Evolutionary conservation across 805 yeast species (phyloP), one percentile per base, ranked within the genome.

Genomic region (Pichia eremophila): DNA sequence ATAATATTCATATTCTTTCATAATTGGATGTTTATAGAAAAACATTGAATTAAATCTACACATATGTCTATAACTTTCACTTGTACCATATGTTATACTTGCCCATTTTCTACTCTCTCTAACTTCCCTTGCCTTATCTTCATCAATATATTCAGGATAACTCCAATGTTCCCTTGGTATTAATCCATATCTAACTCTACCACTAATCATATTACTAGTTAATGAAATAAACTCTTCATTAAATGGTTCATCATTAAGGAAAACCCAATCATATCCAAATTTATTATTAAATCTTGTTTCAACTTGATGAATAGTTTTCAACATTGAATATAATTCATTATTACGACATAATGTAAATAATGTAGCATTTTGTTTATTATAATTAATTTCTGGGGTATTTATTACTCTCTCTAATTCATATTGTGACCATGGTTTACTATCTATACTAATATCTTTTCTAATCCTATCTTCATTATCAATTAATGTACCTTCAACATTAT

Each of bases 61-160:
- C 95, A 86, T 86, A 62, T 82, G 85, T 55, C 91, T 72, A 61
- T 85, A 85, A 31, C 80, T 71, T 55, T 79, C 83, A 39, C 80
- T 73, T 10, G 68, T 74, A 18, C 85, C 90, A 58, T 85, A 85
- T 4, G 77, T 71, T 42, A 83, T 71, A 34, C 55, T 49, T 15
- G 62, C 40, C 50, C 69, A 62, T 36, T 62, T 61, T 58, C 63
- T 60, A 10, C 66, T 59, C 29, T 59, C 63, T 50, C 72, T 53
- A 18, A 62, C 57, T 31, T 63, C 60, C 28, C 59, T 65, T 2
- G 78, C 79, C 40, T 57, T 60, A 3, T 59, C 60, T 41, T 59
- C 61, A 56, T 77, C 74, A 12, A 77, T 63, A 62, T 66, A 70
- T 0, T 57, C 61, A 0, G 84, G 84, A 54, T 72, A 74, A 0